Base-by-base conservation (phyloP, 106 monocot genomes). In the Dendrobium huoshanense region DNA sequence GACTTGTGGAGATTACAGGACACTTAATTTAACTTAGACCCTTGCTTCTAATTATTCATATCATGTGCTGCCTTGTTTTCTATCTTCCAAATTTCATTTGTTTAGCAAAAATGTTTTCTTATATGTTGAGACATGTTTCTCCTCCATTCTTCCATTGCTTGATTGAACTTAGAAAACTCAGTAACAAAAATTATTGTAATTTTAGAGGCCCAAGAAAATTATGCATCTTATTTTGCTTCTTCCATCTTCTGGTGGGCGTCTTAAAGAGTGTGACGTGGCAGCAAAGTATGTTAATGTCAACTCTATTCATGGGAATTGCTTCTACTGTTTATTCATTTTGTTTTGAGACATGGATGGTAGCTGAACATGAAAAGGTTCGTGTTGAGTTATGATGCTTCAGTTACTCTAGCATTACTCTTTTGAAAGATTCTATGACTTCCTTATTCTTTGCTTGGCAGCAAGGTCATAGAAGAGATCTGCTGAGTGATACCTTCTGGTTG, bases 321-420 rank as follows among this genome's bases (percentile, higher is more conserved):
- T 95, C 95, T 55, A 91, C 90, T 82, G 15, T 91, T 9, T 91
- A 90, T 68, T 88, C 82, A 19, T 95, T 93, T 84, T 90, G 89
- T 85, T 99, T 95, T 78, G 99, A 99, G 79, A 85, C 95, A 47
- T 95, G 93, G 95, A 90, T 99, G 89, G 91, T 91, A 11, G 41
- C 19, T n/a, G 93, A 95, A 64, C 93, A 99, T 80, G 99, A 95
- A 72, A 93, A 93, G 91, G 99, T 98, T 85, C 80, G 85, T 83
- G 41, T 75, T 73, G 16, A n/a, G 42, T 41, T 72, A 67, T 81
- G 41, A 40, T 70, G 41, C 41, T 77, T 24, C 16, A 29, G 41
- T 65, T 8, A 47, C 40, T 72, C 25, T 40, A 80, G 37, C 20
- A 64, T 33, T 54, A 55, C 74, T 51, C 67, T 54, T 37, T n/a